Evolutionary conservation across 306 rosid genomes (phyloP).

Genomic region (Dryas octopetala): DNA sequence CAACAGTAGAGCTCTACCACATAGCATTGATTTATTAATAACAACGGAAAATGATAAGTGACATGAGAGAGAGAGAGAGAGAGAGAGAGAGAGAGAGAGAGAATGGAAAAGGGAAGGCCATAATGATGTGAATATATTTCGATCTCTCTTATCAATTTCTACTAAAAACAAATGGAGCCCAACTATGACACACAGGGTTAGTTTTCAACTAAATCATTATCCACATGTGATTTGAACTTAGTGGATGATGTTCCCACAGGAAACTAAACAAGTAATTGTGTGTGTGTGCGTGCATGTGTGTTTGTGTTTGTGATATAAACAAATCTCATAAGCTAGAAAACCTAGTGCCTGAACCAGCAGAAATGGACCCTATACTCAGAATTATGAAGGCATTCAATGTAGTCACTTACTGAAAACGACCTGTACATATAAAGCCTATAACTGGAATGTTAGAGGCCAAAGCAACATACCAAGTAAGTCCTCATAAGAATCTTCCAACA

Average conservation of each 20-base stretch:
- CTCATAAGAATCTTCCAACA: constrained; percentile 74
- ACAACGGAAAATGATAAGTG: background rate
- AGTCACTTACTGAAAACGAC: constrained; percentile 11
- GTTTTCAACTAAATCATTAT: background rate
- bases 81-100: background rate
- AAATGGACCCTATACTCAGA: background rate
- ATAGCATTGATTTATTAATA: background rate
- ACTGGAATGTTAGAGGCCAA: constrained; percentile 20
- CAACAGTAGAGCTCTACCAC: too few relatives aligned
- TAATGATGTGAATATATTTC: background rate
- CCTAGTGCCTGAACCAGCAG: constrained; percentile 7
- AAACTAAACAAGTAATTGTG: background rate
- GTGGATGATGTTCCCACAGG: background rate
- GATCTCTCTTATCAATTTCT: background rate
- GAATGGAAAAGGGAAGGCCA: too few relatives aligned
- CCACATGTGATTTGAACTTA: background rate
- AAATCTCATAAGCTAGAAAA: background rate
- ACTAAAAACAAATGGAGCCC: background rate
- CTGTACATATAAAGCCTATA: constrained; percentile 10
- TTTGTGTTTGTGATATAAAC: background rate
- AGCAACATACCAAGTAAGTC: constrained; percentile 85
- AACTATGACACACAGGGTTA: background rate
- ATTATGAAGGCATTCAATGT: constrained; percentile 16
- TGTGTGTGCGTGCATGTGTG: background rate
- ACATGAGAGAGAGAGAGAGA: background rate